Base-by-base conservation (phyloP, 257 asterid genomes). In the Phtheirospermum japonicum region DNA sequence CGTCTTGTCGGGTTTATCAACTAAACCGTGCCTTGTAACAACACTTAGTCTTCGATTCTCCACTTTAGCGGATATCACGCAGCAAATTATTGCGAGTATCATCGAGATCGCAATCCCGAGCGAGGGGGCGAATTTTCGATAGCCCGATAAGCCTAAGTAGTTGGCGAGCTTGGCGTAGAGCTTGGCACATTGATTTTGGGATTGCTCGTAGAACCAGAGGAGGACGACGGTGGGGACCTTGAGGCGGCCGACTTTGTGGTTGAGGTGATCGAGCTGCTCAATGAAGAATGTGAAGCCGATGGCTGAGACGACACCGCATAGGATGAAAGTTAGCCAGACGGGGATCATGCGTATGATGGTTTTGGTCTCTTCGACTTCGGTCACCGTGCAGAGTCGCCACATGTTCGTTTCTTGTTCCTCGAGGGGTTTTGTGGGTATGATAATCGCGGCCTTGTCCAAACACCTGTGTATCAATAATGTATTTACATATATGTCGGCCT, bases 291-390 rank as follows among this genome's bases (percentile, higher is more conserved):
- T 76, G 73, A 66, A 64, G 63, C 88, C 85, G 1, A 79, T 31
- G 53, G 83, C 61, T 0, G 79, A 63, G 7, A 79, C 79, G 3
- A 82, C 68, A 1, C 85, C 84, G 6, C 78, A 73, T 17, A 71
- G 23, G 56, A 76, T 73, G 83, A 78, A 75, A 2, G 86, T 71
- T 31, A 48, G 17, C 79, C 80, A 77, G 9, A 78, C 70, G 4
- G 82, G 79, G 37, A 73, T 51, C 73, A 69, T 76, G 16, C 82
- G 81, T 4, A 77, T 26, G 50, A 61, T 23, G 18, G 70, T 63
- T 53, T 83, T 83, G 0, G 84, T 74, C 53, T 77, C 83, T 57
- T 83, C 86, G 18, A 80, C 84, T 75, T 80, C 86, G 11, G 76
- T 68, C 20, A 80, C 82, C 0, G 67, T 55, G 69, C 85, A 79